Base-by-base conservation (phyloP, 2,329 filamentous ascomycete genomes). In the Ophiostoma quercus region DNA sequence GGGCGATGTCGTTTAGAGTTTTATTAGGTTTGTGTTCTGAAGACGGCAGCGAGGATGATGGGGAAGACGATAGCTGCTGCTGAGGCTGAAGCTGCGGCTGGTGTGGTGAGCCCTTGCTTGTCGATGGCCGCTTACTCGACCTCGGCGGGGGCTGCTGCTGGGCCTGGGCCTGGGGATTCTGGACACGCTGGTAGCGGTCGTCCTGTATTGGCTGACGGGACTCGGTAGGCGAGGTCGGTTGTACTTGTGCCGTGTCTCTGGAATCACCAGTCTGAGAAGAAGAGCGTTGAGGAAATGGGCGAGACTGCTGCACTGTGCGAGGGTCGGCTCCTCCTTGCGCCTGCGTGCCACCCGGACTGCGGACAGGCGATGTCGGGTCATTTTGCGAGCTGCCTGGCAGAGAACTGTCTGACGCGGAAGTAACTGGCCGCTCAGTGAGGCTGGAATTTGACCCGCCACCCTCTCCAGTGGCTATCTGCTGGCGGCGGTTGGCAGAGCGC, bases 261-360 rank as follows among this genome's bases (percentile, higher is more conserved):
- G 62, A 84, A 73, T 87, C 74, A 32, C 72, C 73, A 63, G 77
- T 80, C 73, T 86, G 84, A n/a, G 85, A 87, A 0, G 85, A 86
- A 0, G 84, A 85, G 72, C 84, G 79, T 70, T 85, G 81, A 0
- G 85, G 84, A 66, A 83, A 87, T n/a, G 78, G 74, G 72, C 78
- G 74, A 62, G 74, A 68, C 57, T 75, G 73, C 57, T 74, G 73
- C 3, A 70, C 22, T n/a, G 71, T 66, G 2, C 14, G 14, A 7
- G 66, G 25, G 32, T 69, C 68, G 11, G 57, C 25, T 62, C 25
- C 25, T 62, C 57, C 57, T 16, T 51, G 47, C 7, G 51, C 47
- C 51, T 57, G 51, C 22, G n/a, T 32, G 57, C n/a, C 25, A 62
- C 57, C 57, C 11, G 57, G 25, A 32, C 57, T 32, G 25, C 11